Conservation (phyloP, 805 yeast species). For the Debaryomyces castellii region DNA sequence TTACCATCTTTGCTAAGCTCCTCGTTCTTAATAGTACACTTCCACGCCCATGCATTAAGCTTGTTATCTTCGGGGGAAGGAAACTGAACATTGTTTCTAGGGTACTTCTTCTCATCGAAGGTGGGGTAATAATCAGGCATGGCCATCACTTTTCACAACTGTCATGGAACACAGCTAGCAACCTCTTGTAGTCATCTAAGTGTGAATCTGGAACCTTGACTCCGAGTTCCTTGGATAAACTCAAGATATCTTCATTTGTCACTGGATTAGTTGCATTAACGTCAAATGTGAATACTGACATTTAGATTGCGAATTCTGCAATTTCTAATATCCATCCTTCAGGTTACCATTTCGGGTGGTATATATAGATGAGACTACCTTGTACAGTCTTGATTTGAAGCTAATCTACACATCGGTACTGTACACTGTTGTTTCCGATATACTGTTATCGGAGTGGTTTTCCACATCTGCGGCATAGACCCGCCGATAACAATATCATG, state of each 20-base stretch:
- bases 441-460: too few relatives aligned
- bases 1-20: slow-evolving; percentile 9
- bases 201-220: slow-evolving; percentile 17
- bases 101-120: slow-evolving; percentile 28
- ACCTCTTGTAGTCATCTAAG: slow-evolving; percentile 19
- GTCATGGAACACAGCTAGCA: slow-evolving; percentile 26
- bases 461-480: too few relatives aligned
- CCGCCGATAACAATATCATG: too few relatives aligned
- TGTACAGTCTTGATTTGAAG: too few relatives aligned
- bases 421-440: too few relatives aligned
- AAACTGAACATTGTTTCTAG: slow-evolving; percentile 24
- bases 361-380: too few relatives aligned
- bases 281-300: slow-evolving; percentile 26
- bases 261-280: slow-evolving; percentile 19
- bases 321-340: neutral
- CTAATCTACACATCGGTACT: too few relatives aligned
- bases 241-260: slow-evolving; percentile 16
- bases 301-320: neutral
- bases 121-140: slow-evolving; percentile 30
- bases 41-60: slow-evolving; percentile 34
- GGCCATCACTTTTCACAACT: slow-evolving; percentile 18
- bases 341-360: too few relatives aligned
- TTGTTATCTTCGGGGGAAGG: slow-evolving; percentile 19
- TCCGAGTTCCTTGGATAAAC: slow-evolving; percentile 21
- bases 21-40: slow-evolving; percentile 23